Conservation (phyloP, 257 asterid species). For the Plantago major region DNA sequence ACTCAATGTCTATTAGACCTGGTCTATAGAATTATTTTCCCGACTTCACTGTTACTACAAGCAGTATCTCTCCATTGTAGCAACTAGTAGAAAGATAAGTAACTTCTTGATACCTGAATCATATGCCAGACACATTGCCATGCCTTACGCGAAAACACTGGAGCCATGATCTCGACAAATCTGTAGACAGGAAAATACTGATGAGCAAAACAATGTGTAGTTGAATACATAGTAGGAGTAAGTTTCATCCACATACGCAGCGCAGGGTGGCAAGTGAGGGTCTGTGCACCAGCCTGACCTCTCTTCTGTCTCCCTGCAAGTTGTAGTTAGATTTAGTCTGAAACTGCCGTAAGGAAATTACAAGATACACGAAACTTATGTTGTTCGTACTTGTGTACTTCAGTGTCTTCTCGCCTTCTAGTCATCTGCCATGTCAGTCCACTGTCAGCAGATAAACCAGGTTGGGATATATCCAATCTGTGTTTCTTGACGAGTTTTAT, state of each 20-base stretch:
- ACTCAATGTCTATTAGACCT: too few species aligned
- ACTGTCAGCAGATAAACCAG: conserved; percentile 79
- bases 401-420: conserved; percentile 57
- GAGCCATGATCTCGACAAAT: conserved; percentile 98
- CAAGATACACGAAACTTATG: neutral
- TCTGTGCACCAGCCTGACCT: conserved; percentile 83
- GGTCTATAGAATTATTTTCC: neutral
- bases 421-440: conserved; percentile 95
- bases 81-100: neutral
- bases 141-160: conserved; percentile 87
- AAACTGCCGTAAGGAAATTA: neutral
- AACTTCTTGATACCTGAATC: conserved; percentile 60
- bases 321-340: conserved; percentile 3
- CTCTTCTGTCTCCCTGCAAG: conserved; percentile 71
- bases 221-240: neutral
- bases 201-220: conserved; percentile 1
- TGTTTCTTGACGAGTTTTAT: conserved; percentile 73
- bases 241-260: conserved; percentile 58
- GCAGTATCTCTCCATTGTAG: neutral
- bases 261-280: conserved; percentile 95
- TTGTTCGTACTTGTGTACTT: conserved; percentile 71
- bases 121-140: conserved; percentile 98
- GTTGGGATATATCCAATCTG: conserved; percentile 83
- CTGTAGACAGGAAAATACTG: conserved; percentile 30
- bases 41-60: too few species aligned